Base-by-base conservation (phyloP, 129 eudicot species). In the Flaveria trinervia region DNA sequence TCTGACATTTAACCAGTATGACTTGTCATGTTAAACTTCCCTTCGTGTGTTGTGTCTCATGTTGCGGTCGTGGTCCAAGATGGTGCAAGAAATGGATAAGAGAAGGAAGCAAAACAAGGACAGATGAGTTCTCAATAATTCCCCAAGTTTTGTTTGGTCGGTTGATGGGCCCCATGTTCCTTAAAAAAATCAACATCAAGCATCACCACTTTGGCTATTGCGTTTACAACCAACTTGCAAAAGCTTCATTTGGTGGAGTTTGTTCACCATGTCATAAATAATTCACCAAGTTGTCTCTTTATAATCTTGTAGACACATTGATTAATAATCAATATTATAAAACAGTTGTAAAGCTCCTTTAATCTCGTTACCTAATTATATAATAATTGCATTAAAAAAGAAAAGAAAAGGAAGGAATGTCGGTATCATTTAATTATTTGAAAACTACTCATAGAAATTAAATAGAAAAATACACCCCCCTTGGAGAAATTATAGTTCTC, bases 161-260 rank as follows among this genome's bases (percentile, higher is more conserved):
- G 71, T 62, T 55, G 70, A 68, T 26, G 76, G 69, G 39, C 76
- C 81, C 81, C 76, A 55, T 41, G 22, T 51, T n/a, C 64, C 14
- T 3, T 20, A 22, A 45, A 69, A 3, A 70, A 26, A 15, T 45
- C 5, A 12, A 49, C 13, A 49, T 49, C 4, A 49, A 12, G 5
- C 74, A 67, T 68, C 46, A 56, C 70, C 65, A 45, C 71, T 78
- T 78, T 28, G 12, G 64, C 23, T 46, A 70, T 45, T 70, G 70
- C 51, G 77, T 70, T 64, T 48, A 41, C 44, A 2, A 77, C 36
- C 82, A 70, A 78, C 77, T 78, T 78, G 77, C 82, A 78, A 78
- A 59, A 59, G 62, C 54, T 68, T 68, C 69, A 59, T 77, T 3
- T 55, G 81, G 73, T 52, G 74, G 67, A 30, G 36, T 16, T 52